Evolutionary conservation across 768 basidiomycete species (phyloP).

Genomic region (Leccinum obscurum): DNA sequence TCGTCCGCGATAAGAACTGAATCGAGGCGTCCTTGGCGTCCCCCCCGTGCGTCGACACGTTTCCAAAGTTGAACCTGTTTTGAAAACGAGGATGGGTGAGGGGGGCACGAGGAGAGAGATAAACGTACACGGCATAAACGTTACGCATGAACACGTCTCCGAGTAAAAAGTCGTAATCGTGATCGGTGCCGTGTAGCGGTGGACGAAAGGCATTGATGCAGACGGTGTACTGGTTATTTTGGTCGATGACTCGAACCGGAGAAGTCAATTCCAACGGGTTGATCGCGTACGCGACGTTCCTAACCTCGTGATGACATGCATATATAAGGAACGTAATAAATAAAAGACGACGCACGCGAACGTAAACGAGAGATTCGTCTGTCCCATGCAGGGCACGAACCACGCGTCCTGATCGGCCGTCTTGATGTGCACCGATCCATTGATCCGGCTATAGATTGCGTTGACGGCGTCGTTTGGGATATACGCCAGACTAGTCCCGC

Average conservation of each 20-base stretch:
- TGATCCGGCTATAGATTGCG: slow-evolving; percentile 41
- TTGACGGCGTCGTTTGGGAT: slow-evolving; percentile 36
- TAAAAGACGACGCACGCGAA: slow-evolving; percentile 9
- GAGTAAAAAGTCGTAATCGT: slow-evolving; percentile 40
- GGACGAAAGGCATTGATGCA: slow-evolving; percentile 39
- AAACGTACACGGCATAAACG: slow-evolving; percentile 42
- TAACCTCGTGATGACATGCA: slow-evolving; percentile 4
- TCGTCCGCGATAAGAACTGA: slow-evolving; percentile 40
- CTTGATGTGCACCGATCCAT: slow-evolving; percentile 36
- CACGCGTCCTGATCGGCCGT: slow-evolving; percentile 32
- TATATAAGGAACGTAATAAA: too few relatives aligned
- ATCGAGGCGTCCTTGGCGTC: slow-evolving; percentile 36
- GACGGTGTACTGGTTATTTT: slow-evolving; percentile 38
- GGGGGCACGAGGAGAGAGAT: not conserved
- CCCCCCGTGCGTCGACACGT: slow-evolving; percentile 18
- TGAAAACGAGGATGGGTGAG: too few relatives aligned
- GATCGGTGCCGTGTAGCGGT: slow-evolving; percentile 24
- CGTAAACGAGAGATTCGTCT: slow-evolving; percentile 31
- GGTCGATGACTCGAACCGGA: slow-evolving; percentile 25
- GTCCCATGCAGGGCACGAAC: slow-evolving; percentile 37
- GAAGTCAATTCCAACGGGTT: slow-evolving; percentile 46
- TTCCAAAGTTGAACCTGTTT: slow-evolving; percentile 45
- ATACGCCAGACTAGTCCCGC: slow-evolving; percentile 41
- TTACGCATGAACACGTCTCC: slow-evolving; percentile 49
- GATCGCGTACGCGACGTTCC: slow-evolving; percentile 37